phyloP scores from a whole-genome alignment of 2,329 filamentous ascomycete species.

The Stagonosporopsis chrysanthemi region DNA sequence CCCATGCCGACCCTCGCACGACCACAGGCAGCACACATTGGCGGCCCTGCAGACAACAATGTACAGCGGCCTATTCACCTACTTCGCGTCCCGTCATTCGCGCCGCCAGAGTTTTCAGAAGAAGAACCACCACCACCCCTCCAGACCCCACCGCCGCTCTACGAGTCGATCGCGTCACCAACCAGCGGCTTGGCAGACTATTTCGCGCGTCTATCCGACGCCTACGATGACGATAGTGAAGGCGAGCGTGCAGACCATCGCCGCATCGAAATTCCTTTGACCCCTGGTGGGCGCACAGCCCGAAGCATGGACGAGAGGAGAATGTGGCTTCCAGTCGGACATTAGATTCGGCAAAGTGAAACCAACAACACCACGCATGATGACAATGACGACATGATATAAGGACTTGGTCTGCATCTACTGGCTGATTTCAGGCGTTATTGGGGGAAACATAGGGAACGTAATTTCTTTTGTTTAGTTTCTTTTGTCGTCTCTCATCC shows the following conservation, averaged over 20 bases:
- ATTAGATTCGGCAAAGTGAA: slow-evolving; percentile 25
- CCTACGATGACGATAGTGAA: slow-evolving; percentile 67
- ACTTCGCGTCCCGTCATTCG: slow-evolving; percentile 82
- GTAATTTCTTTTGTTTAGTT: slow-evolving; percentile 19
- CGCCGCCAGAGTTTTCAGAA: slow-evolving; percentile 85
- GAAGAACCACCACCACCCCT: slow-evolving; percentile 77
- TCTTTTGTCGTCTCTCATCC: slow-evolving; percentile 12
- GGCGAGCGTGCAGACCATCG: slow-evolving; percentile 50
- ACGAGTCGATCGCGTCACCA: slow-evolving; percentile 78
- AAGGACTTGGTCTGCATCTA: slow-evolving; percentile 11
- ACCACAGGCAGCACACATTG: slow-evolving; percentile 56
- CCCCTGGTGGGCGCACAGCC: slow-evolving; percentile 67
- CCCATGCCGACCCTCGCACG: slow-evolving; percentile 59
- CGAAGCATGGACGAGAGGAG: slow-evolving; percentile 70
- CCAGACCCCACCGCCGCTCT: slow-evolving; percentile 83
- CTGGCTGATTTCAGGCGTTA: slow-evolving; percentile 7
- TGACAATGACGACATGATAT: slow-evolving; percentile 27
- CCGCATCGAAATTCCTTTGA: slow-evolving; percentile 66
- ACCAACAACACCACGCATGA: slow-evolving; percentile 1
- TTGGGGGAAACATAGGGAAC: background rate
- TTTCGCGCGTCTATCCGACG: slow-evolving; percentile 77
- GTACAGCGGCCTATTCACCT: slow-evolving; percentile 81
- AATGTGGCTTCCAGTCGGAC: slow-evolving; percentile 60
- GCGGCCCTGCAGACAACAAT: slow-evolving; percentile 55
- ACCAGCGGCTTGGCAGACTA: slow-evolving; percentile 81